Evolutionary conservation across 306 rosid species (phyloP), one percentile per base, ranked within the genome.

Genomic region (Corylus avellana): DNA sequence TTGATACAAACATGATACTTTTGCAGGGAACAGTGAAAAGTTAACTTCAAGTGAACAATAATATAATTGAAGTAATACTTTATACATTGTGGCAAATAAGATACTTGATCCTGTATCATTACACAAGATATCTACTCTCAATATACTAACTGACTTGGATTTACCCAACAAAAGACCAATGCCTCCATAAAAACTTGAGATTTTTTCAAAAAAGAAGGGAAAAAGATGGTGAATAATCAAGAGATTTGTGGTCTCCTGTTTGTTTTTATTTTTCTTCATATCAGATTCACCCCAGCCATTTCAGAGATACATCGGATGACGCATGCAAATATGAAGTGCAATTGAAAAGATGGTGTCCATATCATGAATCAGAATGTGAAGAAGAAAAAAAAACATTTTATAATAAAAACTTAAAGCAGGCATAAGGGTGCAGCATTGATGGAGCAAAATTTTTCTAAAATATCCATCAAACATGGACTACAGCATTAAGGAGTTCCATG

Each of bases 1-100:
- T 3, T 67, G 56, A 22, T 73, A 46, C 46, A 79, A 64, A 74
- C 77, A 84, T 76, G 72, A 71, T 70, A 42, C 8, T 61, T 72
- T 66, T 54, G 69, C 71, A 64, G 53, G 56, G 69, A 73, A 50
- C 8, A 50, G 16, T 66, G 68, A 48, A 44, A 39, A 42, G 51
- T 59, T 20, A 64, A 13, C 22, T 13, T 35, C 70, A 32, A 35
- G 48, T 7, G 48, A 32, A 39, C 47, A 64, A 35, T 35, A 32
- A 35, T 35, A 17, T 37, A 35, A 56, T 17, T n/a, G 9, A 17
- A 29, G 67, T 12, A 37, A 46, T 27, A 59, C 67, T 25, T 12
- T 29, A 59, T 59, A 25, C 14, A 25, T 59, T 25, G 35, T 59
- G 67, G 67, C 39, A 25, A 25, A 25, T 53, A 59, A 22, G 39